Evolutionary conservation across 169 alveolate species (phyloP), one percentile per base, ranked within the genome.

Genomic region (Babesia caballi): DNA sequence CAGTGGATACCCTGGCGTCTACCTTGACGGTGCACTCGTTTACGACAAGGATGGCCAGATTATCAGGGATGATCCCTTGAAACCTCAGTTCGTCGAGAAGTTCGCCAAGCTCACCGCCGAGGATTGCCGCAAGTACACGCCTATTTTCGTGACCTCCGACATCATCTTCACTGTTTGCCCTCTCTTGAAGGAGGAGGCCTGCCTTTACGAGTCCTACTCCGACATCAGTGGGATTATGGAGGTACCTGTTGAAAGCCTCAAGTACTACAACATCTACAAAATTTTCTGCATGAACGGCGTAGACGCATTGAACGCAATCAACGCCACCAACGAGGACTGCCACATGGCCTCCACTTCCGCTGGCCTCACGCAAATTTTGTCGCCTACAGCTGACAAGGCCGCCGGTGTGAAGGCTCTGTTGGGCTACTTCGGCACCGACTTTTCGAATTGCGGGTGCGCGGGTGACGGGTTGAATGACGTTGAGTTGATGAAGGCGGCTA

Each of bases 381-480:
- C 74, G 6, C 15, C 21, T 12, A 25, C 19, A 21, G 66, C 30
- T 35, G n/a, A 60, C 65, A 71, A 71, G 54, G 73, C 56, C 14
- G n/a, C 11, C 17, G 74, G 75, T 28, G 28, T 61, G 9, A 30
- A 60, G 46, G 41, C n/a, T n/a, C 49, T 71, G n/a, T 28, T 71
- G 54, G 40, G 23, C 3, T 19, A 59, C 25, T 57, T 30, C 17
- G 41, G 44, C 23, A 42, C 56, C 28, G 17, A 8, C 11, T 21
- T 36, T n/a, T 6, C 23, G 15, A 58, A 60, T 23, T 46, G 69
- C 40, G 72, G 53, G 6, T 47, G 19, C 42, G 54, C 72, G 5
- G 85, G 85, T 40, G 82, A 76, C 41, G 58, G 63, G 15, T 12
- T 17, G 44, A 76, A 76, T 44, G 85, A 76, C 33, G 14, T 68